Conservation (phyloP, 2,329 filamentous ascomycete species). For the Botrytis medusae region DNA sequence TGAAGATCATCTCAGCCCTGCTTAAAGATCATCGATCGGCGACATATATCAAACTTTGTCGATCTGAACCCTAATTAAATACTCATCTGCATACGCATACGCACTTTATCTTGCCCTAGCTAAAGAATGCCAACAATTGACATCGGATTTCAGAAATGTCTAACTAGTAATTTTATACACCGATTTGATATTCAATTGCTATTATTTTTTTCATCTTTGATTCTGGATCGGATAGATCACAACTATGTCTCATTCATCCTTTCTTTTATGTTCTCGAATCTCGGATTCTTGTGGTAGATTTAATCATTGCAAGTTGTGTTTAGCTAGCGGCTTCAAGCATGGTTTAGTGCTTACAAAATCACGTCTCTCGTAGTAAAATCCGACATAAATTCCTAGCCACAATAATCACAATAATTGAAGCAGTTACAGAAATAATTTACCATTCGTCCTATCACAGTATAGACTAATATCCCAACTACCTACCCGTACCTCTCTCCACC, state of each 20-base stretch:
- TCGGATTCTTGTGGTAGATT: not conserved
- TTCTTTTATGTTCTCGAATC: not conserved
- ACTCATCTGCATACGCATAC: too few relatives aligned
- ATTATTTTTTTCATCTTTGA: not conserved
- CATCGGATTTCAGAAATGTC: not conserved
- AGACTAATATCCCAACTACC: not conserved
- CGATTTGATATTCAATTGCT: too few relatives aligned
- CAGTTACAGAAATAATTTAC: too few relatives aligned
- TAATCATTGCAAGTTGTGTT: not conserved
- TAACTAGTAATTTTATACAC: not conserved
- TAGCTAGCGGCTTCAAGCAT: not conserved
- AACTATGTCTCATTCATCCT: not conserved
- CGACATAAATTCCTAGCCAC: not conserved
- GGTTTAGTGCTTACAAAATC: not conserved
- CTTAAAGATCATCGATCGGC: too few relatives aligned
- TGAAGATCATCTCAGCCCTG: not conserved
- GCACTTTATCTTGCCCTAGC: not conserved
- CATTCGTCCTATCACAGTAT: too few relatives aligned
- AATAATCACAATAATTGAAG: not conserved
- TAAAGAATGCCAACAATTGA: not conserved
- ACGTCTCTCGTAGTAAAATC: not conserved
- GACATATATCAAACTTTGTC: too few relatives aligned
- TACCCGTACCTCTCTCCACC: not conserved
- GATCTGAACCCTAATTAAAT: too few relatives aligned
- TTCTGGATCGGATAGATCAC: not conserved